Evolutionary conservation across 495 filamentous ascomycete species (phyloP).

Genomic region (Aspergillus steynii): DNA sequence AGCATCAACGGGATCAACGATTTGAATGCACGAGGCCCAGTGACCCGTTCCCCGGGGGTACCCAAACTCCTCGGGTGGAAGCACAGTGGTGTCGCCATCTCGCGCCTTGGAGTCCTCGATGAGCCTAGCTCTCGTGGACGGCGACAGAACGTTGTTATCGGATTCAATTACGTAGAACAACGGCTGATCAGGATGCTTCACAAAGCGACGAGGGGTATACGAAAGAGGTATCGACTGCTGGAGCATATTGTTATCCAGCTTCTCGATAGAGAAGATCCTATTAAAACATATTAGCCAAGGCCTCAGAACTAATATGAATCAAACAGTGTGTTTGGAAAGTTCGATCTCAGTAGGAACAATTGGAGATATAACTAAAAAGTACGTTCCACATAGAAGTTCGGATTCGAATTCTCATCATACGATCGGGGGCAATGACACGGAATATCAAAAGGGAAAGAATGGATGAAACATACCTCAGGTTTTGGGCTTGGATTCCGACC

Average conservation of each 20-base stretch:
- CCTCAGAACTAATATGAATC: background rate
- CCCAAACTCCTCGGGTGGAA: conserved; percentile 85
- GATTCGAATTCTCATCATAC: conserved; percentile 69
- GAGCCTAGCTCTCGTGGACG: conserved; percentile 67
- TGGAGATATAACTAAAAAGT: conserved; percentile 55
- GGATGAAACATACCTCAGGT: conserved; percentile 70
- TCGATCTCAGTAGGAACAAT: conserved; percentile 73
- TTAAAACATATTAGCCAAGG: conserved; percentile 29
- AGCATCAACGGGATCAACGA: conserved; percentile 78
- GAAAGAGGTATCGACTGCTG: conserved; percentile 86
- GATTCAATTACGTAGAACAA: conserved; percentile 92
- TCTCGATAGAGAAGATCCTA: conserved; percentile 90
- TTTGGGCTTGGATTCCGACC: conserved; percentile 91
- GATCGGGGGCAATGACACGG: conserved; percentile 24
- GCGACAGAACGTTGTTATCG: conserved; percentile 84
- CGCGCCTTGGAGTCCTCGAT: conserved; percentile 63
- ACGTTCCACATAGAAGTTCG: conserved; percentile 55
- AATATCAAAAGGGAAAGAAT: conserved; percentile 12
- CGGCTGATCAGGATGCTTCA: conserved; percentile 83
- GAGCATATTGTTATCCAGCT: conserved; percentile 79
- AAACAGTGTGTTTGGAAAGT: conserved; percentile 1
- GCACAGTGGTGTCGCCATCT: conserved; percentile 66
- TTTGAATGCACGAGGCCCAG: conserved; percentile 93
- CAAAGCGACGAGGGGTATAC: conserved; percentile 85
- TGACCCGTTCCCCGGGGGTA: conserved; percentile 79